A percentile compares a stretch with the other conserved stretches of the same genome.
These are phyloP conservation scores for Medakamo hakoo DNA, from an alignment of 139 green algal species.

Conservation along the genomic window DNA sequence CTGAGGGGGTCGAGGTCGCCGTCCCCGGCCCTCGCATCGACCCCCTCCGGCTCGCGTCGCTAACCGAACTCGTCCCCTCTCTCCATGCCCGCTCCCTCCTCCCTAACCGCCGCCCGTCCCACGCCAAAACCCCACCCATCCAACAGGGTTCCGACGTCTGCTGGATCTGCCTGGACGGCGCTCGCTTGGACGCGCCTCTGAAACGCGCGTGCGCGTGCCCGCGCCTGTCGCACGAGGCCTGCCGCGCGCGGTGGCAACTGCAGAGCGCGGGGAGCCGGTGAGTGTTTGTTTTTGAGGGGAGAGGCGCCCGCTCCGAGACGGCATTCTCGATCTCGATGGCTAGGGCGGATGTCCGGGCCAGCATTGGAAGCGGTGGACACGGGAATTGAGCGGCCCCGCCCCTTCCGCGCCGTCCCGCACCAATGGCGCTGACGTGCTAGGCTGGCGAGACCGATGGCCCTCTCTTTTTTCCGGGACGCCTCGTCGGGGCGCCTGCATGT, in stretches of 20 bases:
- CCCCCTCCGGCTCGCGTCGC: too few species aligned
- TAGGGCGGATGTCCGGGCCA: too few species aligned
- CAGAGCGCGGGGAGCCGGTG: constrained; percentile 62
- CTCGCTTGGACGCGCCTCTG: not conserved
- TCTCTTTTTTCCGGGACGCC: too few species aligned
- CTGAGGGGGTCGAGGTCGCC: not conserved
- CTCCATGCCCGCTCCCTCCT: not conserved
- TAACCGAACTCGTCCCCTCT: too few species aligned
- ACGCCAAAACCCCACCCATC: not conserved
- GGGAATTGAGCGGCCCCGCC: too few species aligned
- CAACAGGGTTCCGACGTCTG: constrained; percentile 21
- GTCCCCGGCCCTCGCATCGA: not conserved
- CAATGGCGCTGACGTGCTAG: too few species aligned
- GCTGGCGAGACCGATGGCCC: too few species aligned
- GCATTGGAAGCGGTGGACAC: too few species aligned
- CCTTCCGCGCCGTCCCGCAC: too few species aligned
- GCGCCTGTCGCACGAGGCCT: constrained; percentile 26
- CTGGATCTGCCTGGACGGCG: constrained; percentile 67
- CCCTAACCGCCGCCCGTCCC: not conserved
- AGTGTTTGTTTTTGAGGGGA: not conserved
- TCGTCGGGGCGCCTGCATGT: too few species aligned
- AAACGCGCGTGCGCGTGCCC: not conserved
- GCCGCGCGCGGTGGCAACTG: constrained; percentile 69
- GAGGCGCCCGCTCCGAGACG: not conserved
- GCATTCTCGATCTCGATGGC: too few species aligned